A percentile compares a stretch with the other conserved stretches of the same genome.
Conservation (phyloP, 148 eudicot genomes). For the Mesembryanthemum crystallinum region DNA sequence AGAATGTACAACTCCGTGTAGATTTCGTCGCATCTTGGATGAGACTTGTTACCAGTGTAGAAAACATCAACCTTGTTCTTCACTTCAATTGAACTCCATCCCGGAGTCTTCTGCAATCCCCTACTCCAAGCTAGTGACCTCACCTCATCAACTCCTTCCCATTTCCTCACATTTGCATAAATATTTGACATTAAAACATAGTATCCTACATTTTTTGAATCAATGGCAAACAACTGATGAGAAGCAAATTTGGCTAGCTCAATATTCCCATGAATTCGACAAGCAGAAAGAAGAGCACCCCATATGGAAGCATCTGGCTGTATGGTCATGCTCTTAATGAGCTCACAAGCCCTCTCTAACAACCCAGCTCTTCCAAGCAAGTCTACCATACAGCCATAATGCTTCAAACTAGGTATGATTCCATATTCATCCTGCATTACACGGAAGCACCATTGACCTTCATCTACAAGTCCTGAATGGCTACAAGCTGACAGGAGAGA, state of each 20-base stretch:
- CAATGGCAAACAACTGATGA: constrained; percentile 46
- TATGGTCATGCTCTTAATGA: constrained; percentile 49
- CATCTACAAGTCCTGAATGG: constrained; percentile 64
- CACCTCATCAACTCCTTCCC: constrained; percentile 65
- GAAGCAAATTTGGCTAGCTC: constrained; percentile 67
- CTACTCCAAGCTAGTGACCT: constrained; percentile 58
- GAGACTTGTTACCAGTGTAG: constrained; percentile 61
- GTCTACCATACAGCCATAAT: constrained; percentile 82
- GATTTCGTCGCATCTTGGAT: constrained; percentile 49
- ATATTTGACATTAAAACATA: constrained; percentile 68
- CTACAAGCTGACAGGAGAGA: constrained; percentile 66
- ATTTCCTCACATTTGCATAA: constrained; percentile 63
- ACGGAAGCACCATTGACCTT: constrained; percentile 54
- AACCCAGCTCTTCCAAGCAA: constrained; percentile 69
- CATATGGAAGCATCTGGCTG: constrained; percentile 70
- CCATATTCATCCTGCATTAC: constrained; percentile 54
- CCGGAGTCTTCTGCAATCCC: constrained; percentile 79
- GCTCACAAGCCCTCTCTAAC: constrained; percentile 49
- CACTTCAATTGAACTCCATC: constrained; percentile 70
- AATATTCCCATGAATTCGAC: constrained; percentile 60
- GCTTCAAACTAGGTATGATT: constrained; percentile 57
- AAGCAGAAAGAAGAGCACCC: constrained; percentile 88
- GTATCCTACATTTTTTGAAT: constrained; percentile 56
- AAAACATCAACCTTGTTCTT: constrained; percentile 53
- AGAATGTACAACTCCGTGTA: constrained; percentile 42